Evolutionary conservation across 768 basidiomycete genomes (phyloP).

Genomic region (Chalciporus pseudorubinellus): DNA sequence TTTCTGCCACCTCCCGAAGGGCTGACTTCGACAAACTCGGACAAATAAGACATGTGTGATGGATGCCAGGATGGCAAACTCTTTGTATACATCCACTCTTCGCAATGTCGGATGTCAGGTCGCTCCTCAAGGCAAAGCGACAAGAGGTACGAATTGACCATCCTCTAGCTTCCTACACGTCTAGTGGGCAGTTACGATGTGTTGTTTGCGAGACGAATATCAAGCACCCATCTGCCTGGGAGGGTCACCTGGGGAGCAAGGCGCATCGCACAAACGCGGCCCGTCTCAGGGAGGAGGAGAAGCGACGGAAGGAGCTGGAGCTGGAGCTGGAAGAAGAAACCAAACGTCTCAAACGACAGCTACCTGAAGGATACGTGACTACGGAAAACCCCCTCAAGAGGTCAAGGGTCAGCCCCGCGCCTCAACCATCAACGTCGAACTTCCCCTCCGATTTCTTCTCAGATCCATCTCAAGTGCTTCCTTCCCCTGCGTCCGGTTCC

Average conservation of each 20-base stretch:
- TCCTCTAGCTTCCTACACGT: constrained; percentile 67
- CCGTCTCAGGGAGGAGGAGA: constrained; percentile 56
- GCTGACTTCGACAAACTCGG: not conserved
- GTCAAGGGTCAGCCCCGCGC: constrained; percentile 22
- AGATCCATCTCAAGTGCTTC: constrained; percentile 57
- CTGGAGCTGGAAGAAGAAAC: constrained; percentile 36
- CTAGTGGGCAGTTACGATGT: constrained; percentile 69
- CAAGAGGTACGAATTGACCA: constrained; percentile 72
- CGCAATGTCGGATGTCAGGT: constrained; percentile 74
- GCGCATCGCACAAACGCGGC: constrained; percentile 66
- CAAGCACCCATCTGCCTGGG: constrained; percentile 83
- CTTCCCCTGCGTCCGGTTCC: constrained; percentile 32
- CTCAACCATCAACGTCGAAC: constrained; percentile 12
- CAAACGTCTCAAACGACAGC: constrained; percentile 35
- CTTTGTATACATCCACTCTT: not conserved
- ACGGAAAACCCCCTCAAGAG: constrained; percentile 32
- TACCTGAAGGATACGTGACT: constrained; percentile 24
- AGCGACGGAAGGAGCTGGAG: constrained; percentile 36
- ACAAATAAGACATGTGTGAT: not conserved
- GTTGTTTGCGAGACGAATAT: constrained; percentile 57
- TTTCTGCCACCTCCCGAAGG: too few relatives aligned
- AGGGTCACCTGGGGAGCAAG: constrained; percentile 83
- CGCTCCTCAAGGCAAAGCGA: constrained; percentile 80
- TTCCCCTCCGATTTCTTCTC: constrained; percentile 81
- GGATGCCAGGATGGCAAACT: not conserved